phyloP scores from a whole-genome alignment of 768 basidiomycete genomes.

The Lactifluus echinatus region DNA sequence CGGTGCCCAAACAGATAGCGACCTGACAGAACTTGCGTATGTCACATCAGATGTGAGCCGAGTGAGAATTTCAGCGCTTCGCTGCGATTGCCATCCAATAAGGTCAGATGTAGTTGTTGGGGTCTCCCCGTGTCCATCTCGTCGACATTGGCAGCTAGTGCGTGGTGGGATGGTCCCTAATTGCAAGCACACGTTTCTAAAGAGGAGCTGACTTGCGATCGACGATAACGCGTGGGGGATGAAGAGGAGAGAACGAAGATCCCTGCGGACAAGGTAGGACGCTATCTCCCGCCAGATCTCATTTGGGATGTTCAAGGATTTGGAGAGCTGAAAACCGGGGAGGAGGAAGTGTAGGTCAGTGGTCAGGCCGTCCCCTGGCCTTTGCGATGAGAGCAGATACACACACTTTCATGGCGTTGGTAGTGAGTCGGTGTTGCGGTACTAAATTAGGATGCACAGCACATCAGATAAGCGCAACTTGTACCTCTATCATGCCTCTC shows the following conservation, averaged over 20 bases:
- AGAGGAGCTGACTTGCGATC: constrained; percentile 59
- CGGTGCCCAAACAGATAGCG: constrained; percentile 50
- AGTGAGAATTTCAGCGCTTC: constrained; percentile 63
- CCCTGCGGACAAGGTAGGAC: constrained; percentile 48
- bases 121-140: not conserved
- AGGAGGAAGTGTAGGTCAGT: too few relatives aligned
- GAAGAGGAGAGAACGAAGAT: constrained; percentile 54
- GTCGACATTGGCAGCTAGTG: too few relatives aligned
- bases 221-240: constrained; percentile 60
- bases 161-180: constrained; percentile 32
- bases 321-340: too few relatives aligned
- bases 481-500: constrained; percentile 39
- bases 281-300: constrained; percentile 72
- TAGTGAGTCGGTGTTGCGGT: not conserved
- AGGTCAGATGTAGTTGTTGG: constrained; percentile 30
- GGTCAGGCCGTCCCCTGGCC: too few relatives aligned
- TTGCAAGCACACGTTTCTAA: constrained; percentile 55
- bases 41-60: constrained; percentile 50
- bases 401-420: too few relatives aligned
- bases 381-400: too few relatives aligned
- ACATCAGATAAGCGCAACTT: not conserved
- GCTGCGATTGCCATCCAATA: constrained; percentile 47
- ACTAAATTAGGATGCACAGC: not conserved
- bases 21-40: constrained; percentile 51
- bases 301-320: constrained; percentile 43